Evolutionary conservation across 805 yeast species (phyloP).

Genomic region (Diddensiella caesifluorescens): DNA sequence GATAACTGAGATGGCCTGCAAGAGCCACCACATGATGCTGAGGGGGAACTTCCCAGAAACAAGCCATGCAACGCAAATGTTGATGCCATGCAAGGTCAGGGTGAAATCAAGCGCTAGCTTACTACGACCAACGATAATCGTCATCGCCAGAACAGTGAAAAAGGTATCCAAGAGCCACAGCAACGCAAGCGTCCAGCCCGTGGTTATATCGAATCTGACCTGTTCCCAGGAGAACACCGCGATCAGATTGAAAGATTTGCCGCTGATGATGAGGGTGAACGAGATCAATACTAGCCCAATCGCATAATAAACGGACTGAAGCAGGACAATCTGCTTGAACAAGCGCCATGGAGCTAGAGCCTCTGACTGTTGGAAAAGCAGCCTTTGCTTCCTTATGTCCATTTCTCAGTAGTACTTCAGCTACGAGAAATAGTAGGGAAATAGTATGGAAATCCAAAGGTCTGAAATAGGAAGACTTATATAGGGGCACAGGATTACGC

Average conservation of each 20-base stretch:
- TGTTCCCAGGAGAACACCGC: constrained; percentile 81
- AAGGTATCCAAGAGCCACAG: constrained; percentile 83
- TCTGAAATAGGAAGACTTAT: too few species aligned
- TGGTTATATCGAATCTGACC: constrained; percentile 65
- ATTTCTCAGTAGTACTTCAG: too few species aligned
- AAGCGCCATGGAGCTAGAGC: constrained; percentile 54
- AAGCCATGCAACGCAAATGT: constrained; percentile 62
- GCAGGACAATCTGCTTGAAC: constrained; percentile 63
- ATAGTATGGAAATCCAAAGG: too few species aligned
- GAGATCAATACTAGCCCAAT: constrained; percentile 65
- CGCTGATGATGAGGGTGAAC: constrained; percentile 61
- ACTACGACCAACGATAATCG: constrained; percentile 84
- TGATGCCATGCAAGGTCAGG: constrained; percentile 80
- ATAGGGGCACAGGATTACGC: too few species aligned
- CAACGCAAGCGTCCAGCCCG: constrained; percentile 68
- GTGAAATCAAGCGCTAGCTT: constrained; percentile 97
- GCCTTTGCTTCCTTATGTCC: constrained; percentile 8
- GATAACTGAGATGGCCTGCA: constrained; percentile 63
- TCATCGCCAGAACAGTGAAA: constrained; percentile 76
- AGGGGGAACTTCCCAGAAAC: constrained; percentile 64
- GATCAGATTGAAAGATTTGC: constrained; percentile 57
- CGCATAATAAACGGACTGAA: constrained; percentile 74
- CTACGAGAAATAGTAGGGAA: not conserved
- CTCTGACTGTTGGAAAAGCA: constrained; percentile 32
- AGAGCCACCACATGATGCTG: constrained; percentile 75